A percentile compares a stretch with the other conserved stretches of the same genome.
Conservation (phyloP, 2,329 filamentous ascomycete species). For the Tolypocladium inflatum region DNA sequence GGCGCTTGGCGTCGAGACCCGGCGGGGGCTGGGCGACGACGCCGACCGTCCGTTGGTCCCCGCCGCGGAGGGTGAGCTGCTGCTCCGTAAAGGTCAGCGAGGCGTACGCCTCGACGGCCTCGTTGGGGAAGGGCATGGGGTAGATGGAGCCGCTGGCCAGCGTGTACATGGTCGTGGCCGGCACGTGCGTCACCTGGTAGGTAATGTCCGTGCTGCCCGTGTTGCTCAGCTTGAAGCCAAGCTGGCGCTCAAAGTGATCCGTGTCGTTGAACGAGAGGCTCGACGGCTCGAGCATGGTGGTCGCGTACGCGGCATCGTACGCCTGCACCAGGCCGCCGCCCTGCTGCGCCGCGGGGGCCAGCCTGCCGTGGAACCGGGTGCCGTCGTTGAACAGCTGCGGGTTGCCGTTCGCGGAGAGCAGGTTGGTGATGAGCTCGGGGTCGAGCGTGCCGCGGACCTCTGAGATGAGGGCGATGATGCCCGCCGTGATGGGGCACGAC, state of each 20-base stretch:
- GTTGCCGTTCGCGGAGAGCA: slow-evolving; percentile 39
- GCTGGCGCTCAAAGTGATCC: slow-evolving; percentile 37
- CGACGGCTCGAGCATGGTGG: slow-evolving; percentile 40
- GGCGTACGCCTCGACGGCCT: slow-evolving; percentile 27
- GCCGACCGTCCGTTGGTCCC: slow-evolving; percentile 28
- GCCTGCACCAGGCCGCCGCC: slow-evolving; percentile 51
- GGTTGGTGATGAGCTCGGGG: slow-evolving; percentile 25
- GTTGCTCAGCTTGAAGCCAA: slow-evolving; percentile 48
- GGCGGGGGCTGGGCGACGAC: slow-evolving; percentile 33
- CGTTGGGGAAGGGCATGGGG: slow-evolving; percentile 33
- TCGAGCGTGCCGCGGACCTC: slow-evolving; percentile 41
- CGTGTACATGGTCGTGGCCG: slow-evolving; percentile 45
- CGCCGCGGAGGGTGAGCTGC: slow-evolving; percentile 32
- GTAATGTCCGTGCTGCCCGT: slow-evolving; percentile 36
- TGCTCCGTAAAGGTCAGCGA: slow-evolving; percentile 30
- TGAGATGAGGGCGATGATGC: slow-evolving; percentile 42
- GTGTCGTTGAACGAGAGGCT: slow-evolving; percentile 56
- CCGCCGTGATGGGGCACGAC: slow-evolving; percentile 47
- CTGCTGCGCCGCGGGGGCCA: slow-evolving; percentile 49
- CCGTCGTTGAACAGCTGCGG: slow-evolving; percentile 40
- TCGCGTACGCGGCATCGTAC: slow-evolving; percentile 45
- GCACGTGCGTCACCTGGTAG: slow-evolving; percentile 39
- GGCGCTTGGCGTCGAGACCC: slow-evolving; percentile 21
- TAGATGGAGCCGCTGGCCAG: slow-evolving; percentile 20
- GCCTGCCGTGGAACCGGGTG: slow-evolving; percentile 20